Conservation (phyloP, 257 asterid species). For the Forsythia suspensa region DNA sequence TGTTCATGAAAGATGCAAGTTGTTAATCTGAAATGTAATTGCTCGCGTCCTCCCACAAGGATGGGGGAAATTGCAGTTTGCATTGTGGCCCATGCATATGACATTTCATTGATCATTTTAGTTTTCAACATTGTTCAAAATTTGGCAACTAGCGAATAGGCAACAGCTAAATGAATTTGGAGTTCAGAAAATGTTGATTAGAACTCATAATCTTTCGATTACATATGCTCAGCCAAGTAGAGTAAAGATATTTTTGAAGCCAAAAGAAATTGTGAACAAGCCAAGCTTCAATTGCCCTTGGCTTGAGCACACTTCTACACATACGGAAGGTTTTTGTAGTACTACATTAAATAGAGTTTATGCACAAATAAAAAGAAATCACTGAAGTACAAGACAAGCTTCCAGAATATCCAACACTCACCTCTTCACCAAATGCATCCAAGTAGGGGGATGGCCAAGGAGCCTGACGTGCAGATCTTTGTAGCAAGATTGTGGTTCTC, state of each 20-base stretch:
- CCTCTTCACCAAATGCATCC: conserved; percentile 99
- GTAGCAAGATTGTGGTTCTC: conserved; percentile 92
- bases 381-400: conserved; percentile 8
- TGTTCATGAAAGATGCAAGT: conserved; percentile 16
- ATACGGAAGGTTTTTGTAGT: neutral
- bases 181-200: neutral
- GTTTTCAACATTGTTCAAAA: neutral
- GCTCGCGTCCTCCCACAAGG: neutral
- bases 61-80: neutral
- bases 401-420: conserved; percentile 24
- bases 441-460: conserved; percentile 98
- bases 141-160: neutral
- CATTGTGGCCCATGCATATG: neutral
- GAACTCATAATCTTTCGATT: neutral
- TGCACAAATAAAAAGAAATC: neutral
- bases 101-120: neutral
- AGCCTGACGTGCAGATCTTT: conserved; percentile 92
- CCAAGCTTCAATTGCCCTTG: neutral
- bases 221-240: neutral
- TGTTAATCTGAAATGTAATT: neutral
- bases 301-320: conserved; percentile 1
- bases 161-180: neutral
- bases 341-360: neutral
- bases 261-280: neutral
- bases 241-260: neutral